Percentiles rank a stretch among this genome's conserved stretches.
Evolutionary conservation across 1,139 yeast species (phyloP).

Genomic region (Suhomyces ambrosiae): DNA sequence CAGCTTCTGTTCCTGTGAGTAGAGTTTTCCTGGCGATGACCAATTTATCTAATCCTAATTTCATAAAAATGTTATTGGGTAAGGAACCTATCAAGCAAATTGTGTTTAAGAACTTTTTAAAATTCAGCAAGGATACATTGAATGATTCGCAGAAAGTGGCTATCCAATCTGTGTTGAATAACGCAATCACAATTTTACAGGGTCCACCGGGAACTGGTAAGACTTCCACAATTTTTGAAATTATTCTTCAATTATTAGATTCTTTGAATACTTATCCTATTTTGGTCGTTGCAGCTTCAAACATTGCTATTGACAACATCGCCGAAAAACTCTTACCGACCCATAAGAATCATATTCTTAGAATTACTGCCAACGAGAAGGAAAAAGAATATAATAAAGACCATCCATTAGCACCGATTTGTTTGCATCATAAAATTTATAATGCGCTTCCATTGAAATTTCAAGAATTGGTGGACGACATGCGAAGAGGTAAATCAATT

Average conservation of each 20-base stretch:
- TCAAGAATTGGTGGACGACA: constrained; percentile 44
- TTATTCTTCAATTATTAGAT: constrained; percentile 60
- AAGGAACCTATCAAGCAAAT: constrained; percentile 61
- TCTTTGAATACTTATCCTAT: constrained; percentile 63
- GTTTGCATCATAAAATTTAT: constrained; percentile 63
- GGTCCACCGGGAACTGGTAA: constrained; percentile 77
- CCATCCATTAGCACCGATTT: constrained; percentile 59
- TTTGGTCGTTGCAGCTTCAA: constrained; percentile 74
- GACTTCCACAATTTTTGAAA: constrained; percentile 66
- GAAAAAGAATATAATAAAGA: constrained; percentile 58
- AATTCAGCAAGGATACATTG: constrained; percentile 48
- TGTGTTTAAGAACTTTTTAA: constrained; percentile 55
- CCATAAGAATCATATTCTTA: constrained; percentile 53
- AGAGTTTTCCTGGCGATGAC: constrained; percentile 68
- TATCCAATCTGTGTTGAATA: constrained; percentile 67
- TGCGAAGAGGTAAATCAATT: constrained; percentile 38
- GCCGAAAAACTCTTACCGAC: constrained; percentile 63
- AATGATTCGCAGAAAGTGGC: constrained; percentile 71
- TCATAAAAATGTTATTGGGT: constrained; percentile 61
- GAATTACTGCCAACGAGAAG: constrained; percentile 64
- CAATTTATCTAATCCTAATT: constrained; percentile 56
- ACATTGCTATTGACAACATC: constrained; percentile 74
- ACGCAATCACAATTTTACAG: constrained; percentile 63
- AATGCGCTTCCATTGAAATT: constrained; percentile 49
- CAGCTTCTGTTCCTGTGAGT: constrained; percentile 64